A percentile compares a stretch with the other conserved stretches of the same genome.
phyloP scores from a whole-genome alignment of 768 basidiomycete genomes.

The Auricularia heimuer region DNA sequence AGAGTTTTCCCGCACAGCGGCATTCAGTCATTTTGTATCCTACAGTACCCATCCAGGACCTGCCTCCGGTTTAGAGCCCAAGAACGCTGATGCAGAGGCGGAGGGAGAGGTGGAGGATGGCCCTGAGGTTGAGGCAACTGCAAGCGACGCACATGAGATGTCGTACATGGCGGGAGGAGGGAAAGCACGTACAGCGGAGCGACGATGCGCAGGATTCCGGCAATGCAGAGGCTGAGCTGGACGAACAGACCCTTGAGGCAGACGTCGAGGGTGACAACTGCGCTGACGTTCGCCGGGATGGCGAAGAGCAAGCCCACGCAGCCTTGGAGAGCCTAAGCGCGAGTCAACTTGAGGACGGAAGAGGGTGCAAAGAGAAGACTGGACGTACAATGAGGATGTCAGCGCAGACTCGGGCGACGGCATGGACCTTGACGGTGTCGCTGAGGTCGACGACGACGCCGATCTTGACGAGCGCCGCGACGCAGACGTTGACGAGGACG shows the following conservation, averaged over 20 bases:
- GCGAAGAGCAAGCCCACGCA: background rate
- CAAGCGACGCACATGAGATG: background rate
- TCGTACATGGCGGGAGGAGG: background rate
- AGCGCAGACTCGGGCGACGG: background rate
- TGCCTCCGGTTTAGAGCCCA: background rate
- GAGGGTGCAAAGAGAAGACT: background rate
- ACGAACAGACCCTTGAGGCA: background rate
- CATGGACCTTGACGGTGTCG: background rate
- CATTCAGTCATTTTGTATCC: background rate
- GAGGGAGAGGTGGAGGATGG: background rate
- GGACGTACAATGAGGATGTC: background rate
- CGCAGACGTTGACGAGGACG: constrained; percentile 1
- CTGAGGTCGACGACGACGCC: background rate
- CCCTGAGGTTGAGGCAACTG: background rate
- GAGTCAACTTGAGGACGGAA: background rate
- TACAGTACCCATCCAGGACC: background rate
- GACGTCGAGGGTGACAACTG: background rate
- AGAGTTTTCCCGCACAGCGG: background rate
- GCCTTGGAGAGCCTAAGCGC: background rate
- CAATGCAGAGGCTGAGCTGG: background rate
- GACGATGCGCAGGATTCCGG: background rate
- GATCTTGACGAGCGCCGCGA: background rate
- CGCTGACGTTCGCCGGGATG: background rate
- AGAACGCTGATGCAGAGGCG: background rate
- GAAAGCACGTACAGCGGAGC: background rate